These are phyloP conservation scores for Ampelocalamus luodianensis DNA, from an alignment of 176 grass and related monocot species.

Conservation along the genomic window DNA sequence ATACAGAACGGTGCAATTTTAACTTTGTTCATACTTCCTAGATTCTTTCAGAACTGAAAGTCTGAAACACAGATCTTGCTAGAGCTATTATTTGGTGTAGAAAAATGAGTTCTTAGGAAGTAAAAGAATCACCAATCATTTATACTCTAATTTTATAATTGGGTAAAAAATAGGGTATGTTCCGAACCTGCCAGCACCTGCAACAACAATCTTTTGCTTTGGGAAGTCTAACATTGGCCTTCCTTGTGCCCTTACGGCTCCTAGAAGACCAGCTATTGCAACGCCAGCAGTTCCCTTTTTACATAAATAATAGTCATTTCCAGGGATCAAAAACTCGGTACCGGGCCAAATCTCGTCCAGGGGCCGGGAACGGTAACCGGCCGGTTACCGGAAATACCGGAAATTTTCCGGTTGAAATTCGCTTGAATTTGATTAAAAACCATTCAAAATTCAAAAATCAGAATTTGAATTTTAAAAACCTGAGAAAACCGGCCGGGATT, in stretches of 20 bases:
- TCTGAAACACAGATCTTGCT: neutral
- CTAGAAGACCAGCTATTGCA: slow-evolving; percentile 97
- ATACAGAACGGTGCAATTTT: neutral
- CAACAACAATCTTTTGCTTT: slow-evolving; percentile 99
- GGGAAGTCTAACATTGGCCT: slow-evolving; percentile 96
- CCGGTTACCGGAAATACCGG: too few relatives aligned
- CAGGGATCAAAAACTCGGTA: too few relatives aligned
- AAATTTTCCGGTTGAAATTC: too few relatives aligned
- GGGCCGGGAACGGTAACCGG: too few relatives aligned
- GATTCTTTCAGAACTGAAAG: slow-evolving; percentile 24
- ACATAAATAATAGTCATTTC: slow-evolving; percentile 46
- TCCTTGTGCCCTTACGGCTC: slow-evolving; percentile 97
- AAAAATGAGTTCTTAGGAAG: neutral
- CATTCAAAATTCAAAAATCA: too few relatives aligned
- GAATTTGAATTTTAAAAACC: too few relatives aligned
- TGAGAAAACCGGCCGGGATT: too few relatives aligned
- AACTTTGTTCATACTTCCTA: slow-evolving; percentile 4
- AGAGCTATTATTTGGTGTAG: neutral
- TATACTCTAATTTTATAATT: slow-evolving; percentile 22
- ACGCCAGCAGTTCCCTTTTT: slow-evolving; percentile 96
- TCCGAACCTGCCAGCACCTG: slow-evolving; percentile 90
- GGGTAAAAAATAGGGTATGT: slow-evolving; percentile 7
- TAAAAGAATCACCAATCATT: slow-evolving; percentile 14
- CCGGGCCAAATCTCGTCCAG: too few relatives aligned
- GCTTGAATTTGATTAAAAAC: too few relatives aligned